Conservation (phyloP, 176 grass and related monocot genomes). For the Thalia dealbata region DNA sequence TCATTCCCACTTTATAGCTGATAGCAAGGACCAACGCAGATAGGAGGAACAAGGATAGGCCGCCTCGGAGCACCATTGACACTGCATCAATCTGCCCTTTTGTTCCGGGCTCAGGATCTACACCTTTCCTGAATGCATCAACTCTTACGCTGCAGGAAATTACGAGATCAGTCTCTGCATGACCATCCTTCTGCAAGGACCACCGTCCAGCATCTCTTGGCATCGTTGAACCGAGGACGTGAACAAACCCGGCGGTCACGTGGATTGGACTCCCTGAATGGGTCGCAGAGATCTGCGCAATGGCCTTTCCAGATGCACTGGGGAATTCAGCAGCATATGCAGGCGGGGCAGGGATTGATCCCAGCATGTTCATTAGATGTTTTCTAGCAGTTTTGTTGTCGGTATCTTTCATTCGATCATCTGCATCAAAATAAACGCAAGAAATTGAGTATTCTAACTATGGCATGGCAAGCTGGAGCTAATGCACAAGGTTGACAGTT, state of each 20-base stretch:
- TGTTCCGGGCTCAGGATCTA: slow-evolving; percentile 14
- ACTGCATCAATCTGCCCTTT: slow-evolving; percentile 27
- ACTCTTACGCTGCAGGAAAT: slow-evolving; percentile 33
- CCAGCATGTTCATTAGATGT: slow-evolving; percentile 46
- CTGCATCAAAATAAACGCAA: slow-evolving; percentile 17
- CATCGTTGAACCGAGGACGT: slow-evolving; percentile 30
- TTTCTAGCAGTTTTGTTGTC: slow-evolving; percentile 42
- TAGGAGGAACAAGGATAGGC: slow-evolving; percentile 53
- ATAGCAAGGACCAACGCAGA: slow-evolving; percentile 55
- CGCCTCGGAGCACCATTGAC: slow-evolving; percentile 35
- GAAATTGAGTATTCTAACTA: background rate
- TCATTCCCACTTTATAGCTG: slow-evolving; percentile 65
- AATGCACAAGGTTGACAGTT: background rate
- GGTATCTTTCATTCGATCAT: slow-evolving; percentile 27
- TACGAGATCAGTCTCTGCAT: slow-evolving; percentile 34
- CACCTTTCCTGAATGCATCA: slow-evolving; percentile 26
- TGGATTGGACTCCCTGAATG: slow-evolving; percentile 38
- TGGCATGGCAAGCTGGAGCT: background rate
- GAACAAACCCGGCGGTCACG: slow-evolving; percentile 54
- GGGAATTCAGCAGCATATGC: slow-evolving; percentile 58
- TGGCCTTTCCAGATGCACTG: slow-evolving; percentile 32
- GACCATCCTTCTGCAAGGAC: slow-evolving; percentile 47
- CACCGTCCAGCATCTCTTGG: slow-evolving; percentile 7
- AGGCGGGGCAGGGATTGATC: slow-evolving; percentile 49
- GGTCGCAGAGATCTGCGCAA: slow-evolving; percentile 12